phyloP scores from a whole-genome alignment of 176 grass and related monocot species.

The Oropetium thomaeum region DNA sequence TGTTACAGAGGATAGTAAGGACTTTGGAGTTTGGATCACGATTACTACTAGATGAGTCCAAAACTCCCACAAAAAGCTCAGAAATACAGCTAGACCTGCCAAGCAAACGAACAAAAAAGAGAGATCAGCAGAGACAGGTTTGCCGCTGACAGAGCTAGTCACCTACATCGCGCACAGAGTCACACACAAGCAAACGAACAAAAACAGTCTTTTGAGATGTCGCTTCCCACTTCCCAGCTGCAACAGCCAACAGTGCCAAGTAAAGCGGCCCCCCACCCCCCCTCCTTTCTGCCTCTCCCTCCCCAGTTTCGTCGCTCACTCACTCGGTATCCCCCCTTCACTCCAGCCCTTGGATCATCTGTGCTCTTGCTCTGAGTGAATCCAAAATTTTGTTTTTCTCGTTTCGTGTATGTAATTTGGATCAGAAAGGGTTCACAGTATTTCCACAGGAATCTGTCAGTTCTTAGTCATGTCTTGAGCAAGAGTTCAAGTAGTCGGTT shows the following conservation, averaged over 20 bases:
- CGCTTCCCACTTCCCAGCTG: slow-evolving; percentile 33
- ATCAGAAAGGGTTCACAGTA: background rate
- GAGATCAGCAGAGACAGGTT: slow-evolving; percentile 27
- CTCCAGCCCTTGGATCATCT: slow-evolving; percentile 26
- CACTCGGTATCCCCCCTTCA: background rate
- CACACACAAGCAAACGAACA: slow-evolving; percentile 22
- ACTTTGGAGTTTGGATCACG: background rate
- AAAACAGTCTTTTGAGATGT: slow-evolving; percentile 33
- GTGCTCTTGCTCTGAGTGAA: slow-evolving; percentile 32
- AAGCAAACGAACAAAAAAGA: slow-evolving; percentile 25
- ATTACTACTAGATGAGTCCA: background rate
- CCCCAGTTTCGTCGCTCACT: slow-evolving; percentile 9
- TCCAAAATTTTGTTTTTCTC: background rate
- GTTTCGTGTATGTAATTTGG: background rate
- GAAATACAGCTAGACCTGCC: background rate
- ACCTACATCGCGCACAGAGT: slow-evolving; percentile 4
- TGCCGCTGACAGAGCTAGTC: slow-evolving; percentile 32
- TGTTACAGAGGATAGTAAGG: background rate
- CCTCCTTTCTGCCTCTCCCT: background rate
- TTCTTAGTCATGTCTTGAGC: slow-evolving; percentile 18
- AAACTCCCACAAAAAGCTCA: background rate
- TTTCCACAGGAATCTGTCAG: slow-evolving; percentile 7
- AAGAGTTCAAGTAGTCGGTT: slow-evolving; percentile 5
- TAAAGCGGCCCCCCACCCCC: background rate
- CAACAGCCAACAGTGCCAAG: background rate